A percentile compares a stretch with the other conserved stretches of the same genome.
These are phyloP conservation scores for Epichloe coenophiala DNA, from an alignment of 2,329 filamentous ascomycete species.

Conservation along the genomic window DNA sequence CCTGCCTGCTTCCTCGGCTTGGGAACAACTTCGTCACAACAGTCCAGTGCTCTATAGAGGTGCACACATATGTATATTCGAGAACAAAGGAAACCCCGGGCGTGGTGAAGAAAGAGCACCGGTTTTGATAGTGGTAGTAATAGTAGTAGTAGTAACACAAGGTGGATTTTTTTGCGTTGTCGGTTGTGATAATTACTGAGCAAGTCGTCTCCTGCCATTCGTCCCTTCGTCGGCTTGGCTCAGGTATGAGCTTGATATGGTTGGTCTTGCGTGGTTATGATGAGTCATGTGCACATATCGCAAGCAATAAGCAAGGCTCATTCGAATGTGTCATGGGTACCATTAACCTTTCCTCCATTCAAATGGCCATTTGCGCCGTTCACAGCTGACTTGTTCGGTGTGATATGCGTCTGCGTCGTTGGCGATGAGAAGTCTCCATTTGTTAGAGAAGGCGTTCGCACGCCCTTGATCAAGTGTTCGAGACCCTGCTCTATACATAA, in stretches of 20 bases:
- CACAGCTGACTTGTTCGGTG: constrained; percentile 11
- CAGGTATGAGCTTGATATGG: not conserved
- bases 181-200: not conserved
- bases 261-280: not conserved
- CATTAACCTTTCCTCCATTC: constrained; percentile 17
- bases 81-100: not conserved
- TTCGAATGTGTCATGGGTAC: constrained; percentile 13
- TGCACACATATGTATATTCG: not conserved
- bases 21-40: not conserved
- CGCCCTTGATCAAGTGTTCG: constrained; percentile 35
- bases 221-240: not conserved
- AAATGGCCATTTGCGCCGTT: constrained; percentile 19
- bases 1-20: not conserved
- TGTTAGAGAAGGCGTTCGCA: constrained; percentile 27
- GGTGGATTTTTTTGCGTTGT: not conserved
- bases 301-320: not conserved
- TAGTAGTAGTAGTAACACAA: constrained; percentile 1
- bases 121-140: not conserved
- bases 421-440: constrained; percentile 37
- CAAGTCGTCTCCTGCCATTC: not conserved
- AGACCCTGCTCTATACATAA: constrained; percentile 46
- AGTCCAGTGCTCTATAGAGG: not conserved
- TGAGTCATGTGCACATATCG: not conserved
- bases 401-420: constrained; percentile 21
- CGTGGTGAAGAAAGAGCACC: not conserved